These are phyloP conservation scores for Sergeia podlipaevii DNA, from an alignment of 208 protist species.

Conservation along the genomic window DNA sequence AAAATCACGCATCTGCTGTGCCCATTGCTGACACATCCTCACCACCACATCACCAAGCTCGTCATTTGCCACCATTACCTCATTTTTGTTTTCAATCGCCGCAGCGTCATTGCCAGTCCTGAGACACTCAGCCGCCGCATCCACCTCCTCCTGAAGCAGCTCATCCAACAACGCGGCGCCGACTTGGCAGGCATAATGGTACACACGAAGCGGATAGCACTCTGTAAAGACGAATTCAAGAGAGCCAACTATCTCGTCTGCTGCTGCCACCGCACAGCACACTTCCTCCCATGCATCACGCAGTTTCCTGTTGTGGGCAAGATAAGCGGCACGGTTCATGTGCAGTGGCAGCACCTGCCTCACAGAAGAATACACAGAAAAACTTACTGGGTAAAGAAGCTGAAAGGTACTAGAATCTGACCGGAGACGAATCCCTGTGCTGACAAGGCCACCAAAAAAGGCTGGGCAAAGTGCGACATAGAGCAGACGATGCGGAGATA, in stretches of 20 bases:
- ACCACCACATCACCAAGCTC: slow-evolving; percentile 38
- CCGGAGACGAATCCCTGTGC: slow-evolving; percentile 29
- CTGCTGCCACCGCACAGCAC: slow-evolving; percentile 60
- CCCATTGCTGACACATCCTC: slow-evolving; percentile 34
- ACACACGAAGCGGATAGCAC: slow-evolving; percentile 66
- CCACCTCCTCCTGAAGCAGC: slow-evolving; percentile 34
- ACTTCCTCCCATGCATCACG: slow-evolving; percentile 55
- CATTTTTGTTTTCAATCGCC: slow-evolving; percentile 11
- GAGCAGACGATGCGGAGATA: slow-evolving; percentile 44
- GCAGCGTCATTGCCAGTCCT: not conserved
- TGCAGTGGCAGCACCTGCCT: slow-evolving; percentile 64
- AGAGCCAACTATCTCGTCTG: slow-evolving; percentile 72
- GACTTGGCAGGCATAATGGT: slow-evolving; percentile 46
- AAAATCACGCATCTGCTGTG: slow-evolving; percentile 42
- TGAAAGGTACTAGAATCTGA: slow-evolving; percentile 16
- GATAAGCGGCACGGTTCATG: slow-evolving; percentile 54
- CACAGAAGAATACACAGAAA: slow-evolving; percentile 43
- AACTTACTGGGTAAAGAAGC: slow-evolving; percentile 41
- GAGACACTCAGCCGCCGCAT: slow-evolving; percentile 15
- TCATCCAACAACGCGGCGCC: slow-evolving; percentile 29
- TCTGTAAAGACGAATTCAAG: slow-evolving; percentile 66
- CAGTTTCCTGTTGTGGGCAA: slow-evolving; percentile 22
- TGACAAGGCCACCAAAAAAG: slow-evolving; percentile 69
- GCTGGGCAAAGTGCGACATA: slow-evolving; percentile 59
- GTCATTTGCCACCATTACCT: slow-evolving; percentile 25